Evolutionary conservation across 1,139 yeast species (phyloP).

Genomic region (Suhomyces atakaporum): DNA sequence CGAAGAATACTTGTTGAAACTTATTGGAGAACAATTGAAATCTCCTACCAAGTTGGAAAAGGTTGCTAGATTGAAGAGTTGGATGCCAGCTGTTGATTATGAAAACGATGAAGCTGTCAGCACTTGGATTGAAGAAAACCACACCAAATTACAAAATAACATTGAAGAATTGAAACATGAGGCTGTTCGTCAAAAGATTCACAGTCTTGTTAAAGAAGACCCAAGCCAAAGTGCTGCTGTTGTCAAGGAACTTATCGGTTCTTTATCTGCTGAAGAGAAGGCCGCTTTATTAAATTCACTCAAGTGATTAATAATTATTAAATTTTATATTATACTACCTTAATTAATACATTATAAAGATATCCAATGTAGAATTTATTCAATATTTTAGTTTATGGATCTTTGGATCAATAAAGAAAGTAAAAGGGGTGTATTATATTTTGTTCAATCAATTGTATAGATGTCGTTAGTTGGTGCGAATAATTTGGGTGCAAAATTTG

Average conservation of each 20-base stretch:
- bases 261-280: conserved; percentile 62
- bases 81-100: conserved; percentile 76
- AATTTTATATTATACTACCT: no score
- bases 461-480: not conserved
- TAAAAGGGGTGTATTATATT: no score
- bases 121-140: conserved; percentile 82
- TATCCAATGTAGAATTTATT: no score
- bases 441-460: no score
- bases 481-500: conserved; percentile 3
- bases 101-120: conserved; percentile 81
- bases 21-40: conserved; percentile 67
- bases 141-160: conserved; percentile 58
- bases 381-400: no score
- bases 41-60: conserved; percentile 72
- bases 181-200: conserved; percentile 60
- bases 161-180: conserved; percentile 69
- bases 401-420: no score
- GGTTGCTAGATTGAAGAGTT: conserved; percentile 82
- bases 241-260: conserved; percentile 60
- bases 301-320: conserved; percentile 16
- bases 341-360: conserved; percentile 3
- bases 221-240: conserved; percentile 57
- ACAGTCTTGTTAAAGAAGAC: conserved; percentile 59
- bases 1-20: conserved; percentile 83
- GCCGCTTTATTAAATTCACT: conserved; percentile 46